Evolutionary conservation across 2,329 filamentous ascomycete species (phyloP).

Genomic region (Apiospora marii): DNA sequence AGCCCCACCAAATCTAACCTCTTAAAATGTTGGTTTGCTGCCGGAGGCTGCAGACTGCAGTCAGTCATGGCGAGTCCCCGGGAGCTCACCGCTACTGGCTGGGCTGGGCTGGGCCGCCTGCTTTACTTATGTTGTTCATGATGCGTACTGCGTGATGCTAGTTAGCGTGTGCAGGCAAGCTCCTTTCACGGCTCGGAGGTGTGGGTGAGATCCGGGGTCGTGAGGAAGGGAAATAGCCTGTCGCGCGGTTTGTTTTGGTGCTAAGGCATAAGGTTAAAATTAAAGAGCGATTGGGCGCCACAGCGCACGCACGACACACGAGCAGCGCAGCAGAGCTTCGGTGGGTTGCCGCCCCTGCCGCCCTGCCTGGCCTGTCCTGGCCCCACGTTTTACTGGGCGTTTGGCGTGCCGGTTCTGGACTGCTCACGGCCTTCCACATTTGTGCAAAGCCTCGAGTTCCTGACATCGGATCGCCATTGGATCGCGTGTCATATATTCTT

Average conservation of each 20-base stretch:
- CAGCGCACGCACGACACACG: neutral
- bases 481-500: neutral
- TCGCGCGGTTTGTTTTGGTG: neutral
- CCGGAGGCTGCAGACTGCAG: constrained; percentile 6
- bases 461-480: neutral
- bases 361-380: neutral
- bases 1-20: neutral
- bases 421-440: constrained; percentile 8
- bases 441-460: constrained; percentile 1
- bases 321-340: neutral
- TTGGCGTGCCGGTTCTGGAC: neutral
- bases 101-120: constrained; percentile 1
- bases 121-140: neutral
- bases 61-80: neutral
- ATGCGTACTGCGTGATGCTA: neutral
- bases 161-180: constrained; percentile 14
- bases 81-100: constrained; percentile 4
- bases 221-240: constrained; percentile 7
- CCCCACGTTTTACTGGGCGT: neutral
- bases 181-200: neutral
- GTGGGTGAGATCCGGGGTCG: neutral
- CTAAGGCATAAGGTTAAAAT: neutral
- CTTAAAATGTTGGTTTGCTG: neutral
- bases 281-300: neutral
- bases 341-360: neutral